These are phyloP conservation scores for Plasmodium sp. DNA, from an alignment of 169 alveolate genomes.

Conservation along the genomic window DNA sequence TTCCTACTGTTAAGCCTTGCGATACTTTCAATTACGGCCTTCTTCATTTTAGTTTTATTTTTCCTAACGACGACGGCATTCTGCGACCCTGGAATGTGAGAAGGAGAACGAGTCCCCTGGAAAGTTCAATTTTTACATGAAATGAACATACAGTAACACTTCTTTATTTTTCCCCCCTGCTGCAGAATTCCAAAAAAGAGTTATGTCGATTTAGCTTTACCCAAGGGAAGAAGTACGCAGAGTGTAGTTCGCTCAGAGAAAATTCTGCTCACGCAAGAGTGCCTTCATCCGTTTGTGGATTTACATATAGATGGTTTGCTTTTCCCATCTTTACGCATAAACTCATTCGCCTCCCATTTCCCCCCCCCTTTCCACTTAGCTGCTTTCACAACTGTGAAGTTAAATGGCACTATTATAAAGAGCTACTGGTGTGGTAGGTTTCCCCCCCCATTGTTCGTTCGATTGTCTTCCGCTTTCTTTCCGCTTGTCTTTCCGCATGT, in stretches of 20 bases:
- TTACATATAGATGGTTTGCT: background rate
- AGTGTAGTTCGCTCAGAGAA: background rate
- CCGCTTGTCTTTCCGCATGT: background rate
- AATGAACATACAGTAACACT: background rate
- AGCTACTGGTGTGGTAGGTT: conserved; percentile 60
- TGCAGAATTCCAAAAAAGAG: conserved; percentile 69
- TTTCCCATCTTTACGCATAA: background rate
- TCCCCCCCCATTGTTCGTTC: background rate
- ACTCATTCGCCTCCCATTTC: background rate
- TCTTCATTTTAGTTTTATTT: conserved; percentile 52
- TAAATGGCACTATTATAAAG: conserved; percentile 65
- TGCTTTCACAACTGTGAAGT: conserved; percentile 64
- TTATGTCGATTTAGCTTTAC: conserved; percentile 58
- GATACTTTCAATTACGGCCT: conserved; percentile 1
- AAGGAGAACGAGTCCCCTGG: background rate
- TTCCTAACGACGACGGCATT: conserved; percentile 71
- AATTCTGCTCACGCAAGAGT: background rate
- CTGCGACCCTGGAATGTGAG: conserved; percentile 75
- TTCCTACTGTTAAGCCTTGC: background rate
- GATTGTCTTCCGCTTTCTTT: no score
- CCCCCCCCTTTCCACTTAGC: conserved; percentile 11
- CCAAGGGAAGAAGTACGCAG: conserved; percentile 54
- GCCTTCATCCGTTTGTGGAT: background rate
- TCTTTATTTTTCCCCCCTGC: background rate
- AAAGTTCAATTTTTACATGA: background rate